phyloP scores from a whole-genome alignment of 306 rosid genomes.

The Lathyrus oleraceus region DNA sequence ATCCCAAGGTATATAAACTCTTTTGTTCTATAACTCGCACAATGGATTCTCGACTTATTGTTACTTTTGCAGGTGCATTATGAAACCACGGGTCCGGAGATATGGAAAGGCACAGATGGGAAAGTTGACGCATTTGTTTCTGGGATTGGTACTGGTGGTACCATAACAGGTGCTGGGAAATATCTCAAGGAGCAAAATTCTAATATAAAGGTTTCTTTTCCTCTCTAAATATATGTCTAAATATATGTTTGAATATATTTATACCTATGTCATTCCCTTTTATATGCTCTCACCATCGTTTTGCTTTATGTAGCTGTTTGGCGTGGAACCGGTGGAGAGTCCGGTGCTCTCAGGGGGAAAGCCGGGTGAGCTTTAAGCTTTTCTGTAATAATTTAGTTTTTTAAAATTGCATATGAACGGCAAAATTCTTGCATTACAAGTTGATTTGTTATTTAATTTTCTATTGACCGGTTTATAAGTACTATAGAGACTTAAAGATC shows the following conservation, averaged over 20 bases:
- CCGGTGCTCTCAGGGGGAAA: constrained; percentile 84
- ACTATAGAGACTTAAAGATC: constrained; percentile 18
- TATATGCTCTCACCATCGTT: constrained; percentile 22
- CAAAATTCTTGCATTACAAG: constrained; percentile 18
- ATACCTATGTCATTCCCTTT: constrained; percentile 5
- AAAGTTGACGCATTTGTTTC: constrained; percentile 69
- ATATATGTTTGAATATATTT: too few species aligned
- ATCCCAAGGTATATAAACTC: constrained; percentile 63
- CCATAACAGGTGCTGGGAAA: constrained; percentile 79
- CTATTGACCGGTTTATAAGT: not conserved
- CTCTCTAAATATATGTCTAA: too few species aligned
- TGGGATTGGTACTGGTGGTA: constrained; percentile 86
- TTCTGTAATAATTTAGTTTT: not conserved
- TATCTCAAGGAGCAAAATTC: constrained; percentile 79
- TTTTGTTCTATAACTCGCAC: constrained; percentile 8
- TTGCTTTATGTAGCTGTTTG: constrained; percentile 55
- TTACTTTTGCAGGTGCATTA: constrained; percentile 57
- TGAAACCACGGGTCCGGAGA: constrained; percentile 88
- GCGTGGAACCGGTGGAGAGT: constrained; percentile 80
- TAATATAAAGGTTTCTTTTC: constrained; percentile 67
- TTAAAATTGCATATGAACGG: not conserved
- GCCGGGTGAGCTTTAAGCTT: constrained; percentile 59
- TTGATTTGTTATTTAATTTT: not conserved
- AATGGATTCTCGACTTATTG: constrained; percentile 23
- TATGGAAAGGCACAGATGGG: constrained; percentile 74